Evolutionary conservation across 2,329 filamentous ascomycete species (phyloP).

Genomic region (Xylaria polymorpha): DNA sequence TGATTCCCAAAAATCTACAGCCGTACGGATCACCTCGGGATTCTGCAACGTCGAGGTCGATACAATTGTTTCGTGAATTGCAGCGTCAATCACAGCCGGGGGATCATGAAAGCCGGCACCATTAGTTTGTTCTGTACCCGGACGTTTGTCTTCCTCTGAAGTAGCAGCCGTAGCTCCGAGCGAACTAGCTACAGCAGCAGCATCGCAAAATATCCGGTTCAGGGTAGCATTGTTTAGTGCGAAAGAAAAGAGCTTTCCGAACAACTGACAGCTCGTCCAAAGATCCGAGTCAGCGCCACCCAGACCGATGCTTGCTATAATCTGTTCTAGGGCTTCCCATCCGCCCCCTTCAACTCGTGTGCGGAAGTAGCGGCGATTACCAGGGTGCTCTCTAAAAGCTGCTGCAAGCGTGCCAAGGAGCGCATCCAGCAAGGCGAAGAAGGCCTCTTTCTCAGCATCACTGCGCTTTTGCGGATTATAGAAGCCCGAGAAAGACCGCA

Average conservation of each 20-base stretch:
- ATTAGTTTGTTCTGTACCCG: conserved; percentile 37
- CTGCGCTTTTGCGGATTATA: conserved; percentile 75
- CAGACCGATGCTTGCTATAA: conserved; percentile 74
- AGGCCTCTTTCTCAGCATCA: conserved; percentile 69
- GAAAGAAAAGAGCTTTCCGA: conserved; percentile 84
- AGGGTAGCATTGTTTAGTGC: conserved; percentile 81
- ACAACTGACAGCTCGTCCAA: conserved; percentile 77
- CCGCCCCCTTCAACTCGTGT: conserved; percentile 80
- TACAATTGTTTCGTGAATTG: conserved; percentile 62
- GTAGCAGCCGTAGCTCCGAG: conserved; percentile 26
- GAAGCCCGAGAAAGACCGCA: conserved; percentile 78
- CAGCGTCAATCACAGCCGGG: conserved; percentile 48
- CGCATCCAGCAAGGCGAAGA: conserved; percentile 77
- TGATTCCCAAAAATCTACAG: conserved; percentile 73
- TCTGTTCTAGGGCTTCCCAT: conserved; percentile 80
- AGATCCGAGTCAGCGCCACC: conserved; percentile 74
- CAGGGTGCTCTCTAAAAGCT: conserved; percentile 80
- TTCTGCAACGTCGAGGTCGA: conserved; percentile 66
- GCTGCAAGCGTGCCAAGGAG: conserved; percentile 80
- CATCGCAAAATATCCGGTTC: conserved; percentile 71
- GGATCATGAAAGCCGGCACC: conserved; percentile 43
- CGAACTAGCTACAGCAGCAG: conserved; percentile 36
- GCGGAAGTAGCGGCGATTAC: conserved; percentile 89
- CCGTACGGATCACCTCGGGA: conserved; percentile 70
- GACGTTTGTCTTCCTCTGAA: conserved; percentile 40